These are phyloP conservation scores for Leishmania mexicana DNA, from an alignment of 208 protist genomes.

Conservation along the genomic window DNA sequence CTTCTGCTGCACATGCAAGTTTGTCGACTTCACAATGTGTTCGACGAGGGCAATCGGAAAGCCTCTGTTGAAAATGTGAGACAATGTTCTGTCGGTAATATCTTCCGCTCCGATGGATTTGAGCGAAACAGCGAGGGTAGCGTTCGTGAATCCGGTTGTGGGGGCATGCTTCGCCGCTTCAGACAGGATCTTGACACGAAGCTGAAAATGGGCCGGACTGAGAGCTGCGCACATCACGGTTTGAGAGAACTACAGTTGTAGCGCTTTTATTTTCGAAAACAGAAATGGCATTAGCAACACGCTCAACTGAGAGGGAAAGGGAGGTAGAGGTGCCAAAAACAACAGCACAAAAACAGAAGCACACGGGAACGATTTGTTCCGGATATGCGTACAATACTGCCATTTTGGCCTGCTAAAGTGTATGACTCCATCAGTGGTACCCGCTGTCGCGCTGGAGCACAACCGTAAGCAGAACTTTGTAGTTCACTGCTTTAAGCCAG, in stretches of 20 bases:
- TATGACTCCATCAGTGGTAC: background rate
- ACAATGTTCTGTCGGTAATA: slow-evolving; percentile 24
- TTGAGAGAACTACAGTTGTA: background rate
- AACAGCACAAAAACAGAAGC: background rate
- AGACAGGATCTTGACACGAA: slow-evolving; percentile 41
- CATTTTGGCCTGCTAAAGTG: background rate
- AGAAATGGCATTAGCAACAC: slow-evolving; percentile 1
- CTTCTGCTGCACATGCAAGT: slow-evolving; percentile 32
- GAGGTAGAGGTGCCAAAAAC: background rate
- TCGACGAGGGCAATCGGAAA: slow-evolving; percentile 70
- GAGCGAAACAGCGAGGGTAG: slow-evolving; percentile 30
- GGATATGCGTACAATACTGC: background rate
- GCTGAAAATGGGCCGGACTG: slow-evolving; percentile 21
- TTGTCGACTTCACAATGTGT: slow-evolving; percentile 58
- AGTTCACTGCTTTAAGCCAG: background rate
- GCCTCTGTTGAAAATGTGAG: slow-evolving; percentile 60
- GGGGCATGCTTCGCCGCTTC: slow-evolving; percentile 45
- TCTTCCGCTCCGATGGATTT: slow-evolving; percentile 19
- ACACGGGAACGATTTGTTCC: background rate
- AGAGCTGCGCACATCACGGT: slow-evolving; percentile 29
- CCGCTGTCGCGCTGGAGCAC: background rate
- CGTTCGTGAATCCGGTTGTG: slow-evolving; percentile 47
- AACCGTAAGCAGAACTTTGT: background rate
- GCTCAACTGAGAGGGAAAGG: background rate
- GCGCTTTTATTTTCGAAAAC: background rate